Evolutionary conservation across 2,329 filamentous ascomycete species (phyloP).

Genomic region (Zymoseptoria ardabiliae): DNA sequence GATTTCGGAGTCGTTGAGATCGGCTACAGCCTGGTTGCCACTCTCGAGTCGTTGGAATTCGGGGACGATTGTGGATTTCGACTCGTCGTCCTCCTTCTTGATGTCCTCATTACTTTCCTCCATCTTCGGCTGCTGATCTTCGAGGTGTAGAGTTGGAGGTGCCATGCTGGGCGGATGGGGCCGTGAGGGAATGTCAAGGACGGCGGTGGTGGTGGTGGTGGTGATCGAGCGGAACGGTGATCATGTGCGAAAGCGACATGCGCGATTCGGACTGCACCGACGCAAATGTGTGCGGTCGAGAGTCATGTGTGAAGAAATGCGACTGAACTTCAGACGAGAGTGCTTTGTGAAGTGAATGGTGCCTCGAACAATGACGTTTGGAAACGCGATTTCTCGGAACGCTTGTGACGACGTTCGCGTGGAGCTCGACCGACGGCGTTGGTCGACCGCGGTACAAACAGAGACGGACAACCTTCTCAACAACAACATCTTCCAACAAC

Average conservation of each 20-base stretch:
- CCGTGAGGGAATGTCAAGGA: neutral
- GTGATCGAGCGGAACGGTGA: neutral
- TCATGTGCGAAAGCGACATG: neutral
- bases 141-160: neutral
- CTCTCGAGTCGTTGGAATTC: neutral
- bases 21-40: neutral
- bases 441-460: neutral
- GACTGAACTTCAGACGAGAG: neutral
- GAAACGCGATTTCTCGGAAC: neutral
- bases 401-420: neutral
- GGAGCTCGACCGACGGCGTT: neutral
- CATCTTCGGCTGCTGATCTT: neutral
- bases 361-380: neutral
- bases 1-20: slow-evolving; percentile 1
- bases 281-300: neutral
- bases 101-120: neutral
- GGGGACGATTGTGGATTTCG: neutral
- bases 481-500: neutral
- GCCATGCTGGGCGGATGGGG: slow-evolving; percentile 1
- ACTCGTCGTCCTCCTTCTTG: neutral
- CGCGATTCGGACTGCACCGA: neutral
- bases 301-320: neutral
- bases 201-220: neutral
- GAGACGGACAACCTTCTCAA: neutral
- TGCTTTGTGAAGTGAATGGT: neutral